Base-by-base conservation (phyloP, 768 basidiomycete genomes). In the Floccularia luteovirens region DNA sequence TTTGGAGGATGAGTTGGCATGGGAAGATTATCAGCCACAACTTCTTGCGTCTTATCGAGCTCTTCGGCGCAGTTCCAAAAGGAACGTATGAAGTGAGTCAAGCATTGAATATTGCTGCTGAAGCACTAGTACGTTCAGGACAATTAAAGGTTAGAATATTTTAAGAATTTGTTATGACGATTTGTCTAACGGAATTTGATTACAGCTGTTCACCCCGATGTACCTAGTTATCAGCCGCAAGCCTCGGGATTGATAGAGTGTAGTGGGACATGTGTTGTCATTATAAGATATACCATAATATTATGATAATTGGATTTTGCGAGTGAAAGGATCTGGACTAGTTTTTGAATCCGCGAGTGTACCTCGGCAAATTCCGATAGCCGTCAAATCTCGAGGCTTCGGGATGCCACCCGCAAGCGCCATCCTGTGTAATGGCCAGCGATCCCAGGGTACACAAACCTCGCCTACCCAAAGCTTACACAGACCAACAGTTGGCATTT, bases 1-100 rank as follows among this genome's bases (percentile, higher is more conserved):
- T 89, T 24, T 90, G 84, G 83, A 74, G 93, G 39, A 94, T 87
- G 70, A 90, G 87, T 61, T 81, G 76, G 75, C 79, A 82, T 45
- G 96, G 96, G 17, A 76, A 76, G 56, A 58, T 90, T 31, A 72
- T 96, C 38, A 91, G 83, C 28, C 91, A 93, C 52, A 87, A 79
- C 43, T 79, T 72, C 0, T 66, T 96, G 32, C 76, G 84, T 58
- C 20, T 80, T 4, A 57, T 94, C 54, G 96, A 99, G 69, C 67
- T 74, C 60, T 0, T 89, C 24, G 75, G 90, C 0, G 5, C 94
- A 12, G 64, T 93, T 10, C 96, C 96, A 28, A 91, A 93, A 70
- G 96, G 96, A 14, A 98, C 96, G 1, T 80, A 69, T 53, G 79
- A 87, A 42, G 90, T 97, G 24, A 87, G 88, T 44, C 90, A 96